Evolutionary conservation across 257 asterid genomes (phyloP), one percentile per base, ranked within the genome.

Genomic region (Verbascum thapsus): DNA sequence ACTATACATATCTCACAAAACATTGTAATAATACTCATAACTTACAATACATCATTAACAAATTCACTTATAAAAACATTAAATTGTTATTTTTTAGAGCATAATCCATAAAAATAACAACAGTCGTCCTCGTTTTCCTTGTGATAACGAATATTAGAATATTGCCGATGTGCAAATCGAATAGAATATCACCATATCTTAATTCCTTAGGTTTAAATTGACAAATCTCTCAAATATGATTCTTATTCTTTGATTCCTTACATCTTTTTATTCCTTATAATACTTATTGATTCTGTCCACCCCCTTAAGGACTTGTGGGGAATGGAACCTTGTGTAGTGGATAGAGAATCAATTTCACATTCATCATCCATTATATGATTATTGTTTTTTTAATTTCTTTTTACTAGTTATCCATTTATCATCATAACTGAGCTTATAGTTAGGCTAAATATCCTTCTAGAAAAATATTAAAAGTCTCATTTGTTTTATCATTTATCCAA

Each of bases 211-310:
- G 53, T 53, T 53, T 53, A 45, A 26, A 47, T 30, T 56, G 70
- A 51, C 71, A 72, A 61, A 73, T 37, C 58, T 53, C 8, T 16
- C 13, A 30, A 41, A 49, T 58, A 22, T 3, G 45, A 50, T 64
- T 63, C 69, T 53, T 69, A 64, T 69, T 74, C 69, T 54, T 47
- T 10, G 40, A 58, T 63, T 74, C 66, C 40, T 58, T 38, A n/a
- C n/a, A 67, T 62, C 39, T 42, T 62, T 26, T 52, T 48, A 10
- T 58, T 58, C 59, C 64, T 42, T 15, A 10, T 16, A 15, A 4
- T 17, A 15, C 7, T n/a, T 18, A 10, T 17, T n/a, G 44, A 12
- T 34, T 55, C 47, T 55, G 30, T 35, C 15, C 45, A 13, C 39
- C 39, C 15, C 16, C n/a, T n/a, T n/a, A 58, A 68, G 55, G 61